Base-by-base conservation (phyloP, 1,284 basidiomycete species). In the Boletus smithii region DNA sequence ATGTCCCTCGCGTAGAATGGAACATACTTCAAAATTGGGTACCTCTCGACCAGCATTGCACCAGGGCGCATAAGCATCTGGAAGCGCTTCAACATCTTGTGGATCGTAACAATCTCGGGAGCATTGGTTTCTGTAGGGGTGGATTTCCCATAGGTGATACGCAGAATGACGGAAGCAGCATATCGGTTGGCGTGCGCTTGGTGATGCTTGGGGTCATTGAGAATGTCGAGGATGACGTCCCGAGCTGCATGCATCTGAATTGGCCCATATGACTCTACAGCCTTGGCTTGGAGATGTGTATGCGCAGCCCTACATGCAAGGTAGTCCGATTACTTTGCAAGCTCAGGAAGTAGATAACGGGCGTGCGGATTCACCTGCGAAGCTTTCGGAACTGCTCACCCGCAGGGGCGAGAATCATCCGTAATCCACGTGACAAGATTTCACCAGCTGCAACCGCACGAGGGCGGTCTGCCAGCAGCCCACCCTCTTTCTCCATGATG, bases 131-230 rank as follows among this genome's bases (percentile, higher is more conserved):
- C 64, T 1, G 73, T 74, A 8, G 68, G 66, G 0, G 69, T 69
- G 0, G 68, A 69, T 56, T 76, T 76, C 4, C 76, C 77, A 48
- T 78, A 79, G 3, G 73, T 74, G 47, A 78, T 56, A 18, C 68
- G 66, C 48, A 78, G 62, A 29, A 77, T 70, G n/a, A 79, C 66
- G 5, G 70, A 70, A 6, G 75, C 74, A 0, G 75, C 73, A 40
- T 73, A 77, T 44, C 74, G 60, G 45, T 62, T 68, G 3, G 58
- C 59, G 30, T 74, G 72, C 0, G 53, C 54, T 44, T 68, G 63
- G 53, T 72, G 72, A n/a, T 53, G 54, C 10, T 67, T 62, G 5
- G 73, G 73, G 5, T 66, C 57, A 5, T 57, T 49, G 22, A 75
- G 55, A 18, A 75, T 61, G 51, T 76, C 73, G 7, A 69, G 53